phyloP scores from a whole-genome alignment of 305 asterid species.

The Fraxinus sp. region DNA sequence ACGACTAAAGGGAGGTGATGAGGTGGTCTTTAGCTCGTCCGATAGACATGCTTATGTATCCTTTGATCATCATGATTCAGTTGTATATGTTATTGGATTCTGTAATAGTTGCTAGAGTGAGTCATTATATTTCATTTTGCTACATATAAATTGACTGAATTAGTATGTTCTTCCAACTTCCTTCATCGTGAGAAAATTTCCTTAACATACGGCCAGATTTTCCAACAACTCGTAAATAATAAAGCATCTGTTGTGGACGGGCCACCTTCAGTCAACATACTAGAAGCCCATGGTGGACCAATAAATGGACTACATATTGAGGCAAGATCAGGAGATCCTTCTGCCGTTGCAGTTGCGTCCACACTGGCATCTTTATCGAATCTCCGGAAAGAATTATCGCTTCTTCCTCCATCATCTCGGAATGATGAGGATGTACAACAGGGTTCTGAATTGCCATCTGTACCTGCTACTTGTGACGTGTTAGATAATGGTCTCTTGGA shows the following conservation, averaged over 20 bases:
- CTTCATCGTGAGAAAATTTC: slow-evolving; percentile 24
- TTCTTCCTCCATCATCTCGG: slow-evolving; percentile 60
- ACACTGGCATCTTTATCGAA: slow-evolving; percentile 65
- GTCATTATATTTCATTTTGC: slow-evolving; percentile 12
- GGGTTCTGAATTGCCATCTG: slow-evolving; percentile 53
- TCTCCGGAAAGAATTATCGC: slow-evolving; percentile 54
- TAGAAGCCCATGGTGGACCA: slow-evolving; percentile 73
- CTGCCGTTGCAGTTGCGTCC: slow-evolving; percentile 74
- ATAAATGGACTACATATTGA: slow-evolving; percentile 62
- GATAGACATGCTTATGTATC: slow-evolving; percentile 87
- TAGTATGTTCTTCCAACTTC: slow-evolving; percentile 9
- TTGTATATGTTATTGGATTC: slow-evolving; percentile 17
- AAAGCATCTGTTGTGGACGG: slow-evolving; percentile 42
- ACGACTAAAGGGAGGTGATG: slow-evolving; percentile 78
- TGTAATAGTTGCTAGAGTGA: not conserved
- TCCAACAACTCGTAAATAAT: slow-evolving; percentile 52
- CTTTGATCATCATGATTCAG: slow-evolving; percentile 38
- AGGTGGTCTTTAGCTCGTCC: slow-evolving; percentile 69
- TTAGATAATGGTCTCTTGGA: slow-evolving; percentile 46
- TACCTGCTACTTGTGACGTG: slow-evolving; percentile 61
- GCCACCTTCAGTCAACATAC: slow-evolving; percentile 56
- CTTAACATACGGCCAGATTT: slow-evolving; percentile 72
- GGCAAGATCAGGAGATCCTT: slow-evolving; percentile 73
- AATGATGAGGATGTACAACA: slow-evolving; percentile 45
- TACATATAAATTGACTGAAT: not conserved